phyloP scores from a whole-genome alignment of 2,329 filamentous ascomycete genomes.

The Fusarium globosum region DNA sequence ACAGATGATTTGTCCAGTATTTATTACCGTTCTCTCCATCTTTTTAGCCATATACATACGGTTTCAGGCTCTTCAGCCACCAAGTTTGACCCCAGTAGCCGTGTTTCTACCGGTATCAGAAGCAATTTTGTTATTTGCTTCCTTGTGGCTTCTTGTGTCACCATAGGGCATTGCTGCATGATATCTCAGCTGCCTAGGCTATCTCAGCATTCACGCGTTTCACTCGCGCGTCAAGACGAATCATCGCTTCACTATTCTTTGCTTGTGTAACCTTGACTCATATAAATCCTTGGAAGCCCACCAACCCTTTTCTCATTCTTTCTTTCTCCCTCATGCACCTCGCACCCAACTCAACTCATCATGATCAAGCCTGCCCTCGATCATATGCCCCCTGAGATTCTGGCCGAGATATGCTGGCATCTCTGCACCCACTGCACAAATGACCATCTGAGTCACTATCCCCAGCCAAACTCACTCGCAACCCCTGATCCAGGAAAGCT shows the following conservation, averaged over 20 bases:
- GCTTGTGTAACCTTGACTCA: background rate
- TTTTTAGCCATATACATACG: fast-evolving
- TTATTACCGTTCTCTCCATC: fast-evolving
- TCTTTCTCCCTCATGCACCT: background rate
- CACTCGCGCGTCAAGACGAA: background rate
- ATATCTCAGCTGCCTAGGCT: background rate
- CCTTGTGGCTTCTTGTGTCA: background rate
- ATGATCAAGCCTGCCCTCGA: background rate
- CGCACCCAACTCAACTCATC: no score
- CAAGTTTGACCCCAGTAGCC: background rate
- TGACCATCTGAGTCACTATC: background rate
- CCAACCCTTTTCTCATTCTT: background rate
- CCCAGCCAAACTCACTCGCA: background rate
- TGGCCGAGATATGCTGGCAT: background rate
- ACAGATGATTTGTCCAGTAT: no score
- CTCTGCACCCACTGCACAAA: background rate
- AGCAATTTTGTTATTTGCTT: background rate
- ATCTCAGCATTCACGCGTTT: background rate
- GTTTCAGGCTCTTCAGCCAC: background rate
- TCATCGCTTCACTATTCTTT: background rate
- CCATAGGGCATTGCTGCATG: background rate
- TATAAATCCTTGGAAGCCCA: background rate
- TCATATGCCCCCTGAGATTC: background rate
- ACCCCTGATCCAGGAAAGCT: background rate
- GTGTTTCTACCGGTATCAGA: background rate